phyloP scores from a whole-genome alignment of 2,329 filamentous ascomycete genomes.

The Verticillium klebahnii region DNA sequence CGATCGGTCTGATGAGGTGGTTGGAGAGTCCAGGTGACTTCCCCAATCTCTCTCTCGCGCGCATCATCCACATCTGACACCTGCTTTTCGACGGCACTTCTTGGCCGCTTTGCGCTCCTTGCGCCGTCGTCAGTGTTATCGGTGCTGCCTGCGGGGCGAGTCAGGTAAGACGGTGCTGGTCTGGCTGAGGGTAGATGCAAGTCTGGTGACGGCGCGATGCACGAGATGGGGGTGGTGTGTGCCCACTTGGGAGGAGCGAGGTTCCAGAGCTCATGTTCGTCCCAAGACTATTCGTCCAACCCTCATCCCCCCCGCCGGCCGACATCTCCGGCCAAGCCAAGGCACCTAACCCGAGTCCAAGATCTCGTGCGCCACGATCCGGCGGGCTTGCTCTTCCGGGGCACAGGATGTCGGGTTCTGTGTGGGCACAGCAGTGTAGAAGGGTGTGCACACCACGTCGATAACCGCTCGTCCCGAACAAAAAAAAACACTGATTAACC shows the following conservation, averaged over 20 bases:
- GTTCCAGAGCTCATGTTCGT: not conserved
- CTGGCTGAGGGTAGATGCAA: not conserved
- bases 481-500: not conserved
- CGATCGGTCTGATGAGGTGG: not conserved
- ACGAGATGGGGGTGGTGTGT: not conserved
- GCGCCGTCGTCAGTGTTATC: not conserved
- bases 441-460: not conserved
- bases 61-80: not conserved
- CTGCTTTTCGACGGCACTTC: not conserved
- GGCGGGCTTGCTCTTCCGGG: not conserved
- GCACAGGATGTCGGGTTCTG: too few relatives aligned
- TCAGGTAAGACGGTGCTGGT: not conserved
- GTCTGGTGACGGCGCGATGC: not conserved
- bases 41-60: not conserved
- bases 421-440: not conserved
- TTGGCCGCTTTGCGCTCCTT: not conserved
- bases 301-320: not conserved
- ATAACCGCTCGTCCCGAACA: not conserved
- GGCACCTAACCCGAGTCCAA: not conserved
- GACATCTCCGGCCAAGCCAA: not conserved
- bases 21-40: not conserved
- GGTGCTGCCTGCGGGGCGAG: not conserved
- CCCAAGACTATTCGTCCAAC: not conserved
- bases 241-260: not conserved
- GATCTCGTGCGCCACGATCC: conserved; percentile 2